Conservation (phyloP, 2,329 filamentous ascomycete species). For the Colletotrichum sojae region DNA sequence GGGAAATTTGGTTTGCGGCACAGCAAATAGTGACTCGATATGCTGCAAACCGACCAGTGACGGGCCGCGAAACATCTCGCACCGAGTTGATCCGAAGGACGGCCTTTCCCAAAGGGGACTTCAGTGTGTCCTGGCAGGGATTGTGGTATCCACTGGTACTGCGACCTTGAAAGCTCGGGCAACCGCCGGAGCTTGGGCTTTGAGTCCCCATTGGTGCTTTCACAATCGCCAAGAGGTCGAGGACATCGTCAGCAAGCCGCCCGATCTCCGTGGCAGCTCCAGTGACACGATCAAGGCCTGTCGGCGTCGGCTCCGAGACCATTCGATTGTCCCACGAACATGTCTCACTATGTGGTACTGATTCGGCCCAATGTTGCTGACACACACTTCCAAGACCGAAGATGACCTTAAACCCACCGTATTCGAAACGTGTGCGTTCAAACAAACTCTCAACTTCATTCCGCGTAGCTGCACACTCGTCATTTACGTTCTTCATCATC, state of each 20-base stretch:
- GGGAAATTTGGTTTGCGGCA: slow-evolving; percentile 35
- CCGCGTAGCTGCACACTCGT: no score
- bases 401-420: no score
- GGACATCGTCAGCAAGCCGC: neutral
- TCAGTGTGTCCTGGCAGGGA: neutral
- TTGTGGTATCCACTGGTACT: neutral
- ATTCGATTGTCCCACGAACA: no score
- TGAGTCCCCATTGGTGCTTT: no score
- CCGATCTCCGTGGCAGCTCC: neutral
- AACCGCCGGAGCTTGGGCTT: neutral
- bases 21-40: slow-evolving; percentile 20
- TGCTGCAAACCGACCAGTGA: slow-evolving; percentile 18
- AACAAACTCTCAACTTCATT: no score
- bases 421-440: no score
- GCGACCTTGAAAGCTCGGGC: slow-evolving; percentile 12
- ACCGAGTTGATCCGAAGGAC: slow-evolving; percentile 1
- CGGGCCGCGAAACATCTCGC: slow-evolving; percentile 3
- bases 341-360: no score
- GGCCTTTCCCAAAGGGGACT: slow-evolving; percentile 8
- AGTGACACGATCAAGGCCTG: neutral
- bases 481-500: no score
- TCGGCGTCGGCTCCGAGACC: neutral
- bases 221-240: neutral
- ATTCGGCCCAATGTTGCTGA: no score
- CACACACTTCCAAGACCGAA: no score